Evolutionary conservation across 371 early-diverging fungal species (phyloP).

Genomic region (Mucor lusitanicus): DNA sequence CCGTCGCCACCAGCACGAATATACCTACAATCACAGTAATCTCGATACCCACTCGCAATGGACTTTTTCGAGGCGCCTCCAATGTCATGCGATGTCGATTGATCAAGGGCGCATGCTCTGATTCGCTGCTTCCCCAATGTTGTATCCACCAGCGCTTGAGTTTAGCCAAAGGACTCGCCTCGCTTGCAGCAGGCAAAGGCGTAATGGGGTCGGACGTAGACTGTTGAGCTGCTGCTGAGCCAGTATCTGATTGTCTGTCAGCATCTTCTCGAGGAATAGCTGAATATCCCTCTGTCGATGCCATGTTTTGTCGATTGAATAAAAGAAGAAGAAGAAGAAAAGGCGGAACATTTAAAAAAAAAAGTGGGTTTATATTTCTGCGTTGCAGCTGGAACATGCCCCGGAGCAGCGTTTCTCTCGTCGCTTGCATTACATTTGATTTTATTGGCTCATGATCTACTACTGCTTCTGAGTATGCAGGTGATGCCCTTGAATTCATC

Average conservation of each 20-base stretch:
- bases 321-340: background rate
- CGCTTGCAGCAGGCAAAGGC: background rate
- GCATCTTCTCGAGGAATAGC: slow-evolving; percentile 7
- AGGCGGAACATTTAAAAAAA: background rate
- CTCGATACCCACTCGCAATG: slow-evolving; percentile 21
- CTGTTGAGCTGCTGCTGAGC: background rate
- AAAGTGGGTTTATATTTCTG: background rate
- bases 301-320: background rate
- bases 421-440: background rate
- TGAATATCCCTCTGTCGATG: slow-evolving; percentile 7
- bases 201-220: background rate
- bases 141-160: slow-evolving; percentile 11
- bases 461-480: background rate
- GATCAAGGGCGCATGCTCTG: slow-evolving; percentile 37
- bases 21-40: slow-evolving; percentile 22
- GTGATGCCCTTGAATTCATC: background rate
- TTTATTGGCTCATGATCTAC: background rate
- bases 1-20: slow-evolving; percentile 19
- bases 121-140: background rate
- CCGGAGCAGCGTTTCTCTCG: background rate
- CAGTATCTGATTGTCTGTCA: background rate
- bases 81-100: slow-evolving; percentile 40
- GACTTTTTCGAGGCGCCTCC: slow-evolving; percentile 34
- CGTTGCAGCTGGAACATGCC: background rate
- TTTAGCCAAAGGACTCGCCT: background rate